Base-by-base conservation (phyloP, 129 eudicot species). In the Chrysanthemum makinoi region DNA sequence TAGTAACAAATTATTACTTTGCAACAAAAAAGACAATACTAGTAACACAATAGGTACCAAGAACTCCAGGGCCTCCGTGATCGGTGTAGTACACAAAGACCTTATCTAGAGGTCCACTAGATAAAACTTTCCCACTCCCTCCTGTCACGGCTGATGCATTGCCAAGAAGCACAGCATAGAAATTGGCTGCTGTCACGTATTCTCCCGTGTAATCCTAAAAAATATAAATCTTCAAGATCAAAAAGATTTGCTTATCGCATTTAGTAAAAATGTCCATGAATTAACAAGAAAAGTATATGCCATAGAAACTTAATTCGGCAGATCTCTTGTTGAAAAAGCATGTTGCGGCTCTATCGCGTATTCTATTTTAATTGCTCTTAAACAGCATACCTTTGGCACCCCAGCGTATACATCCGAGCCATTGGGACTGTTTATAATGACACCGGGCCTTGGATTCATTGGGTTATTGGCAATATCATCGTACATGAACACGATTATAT, bases 21-120 rank as follows among this genome's bases (percentile, higher is more conserved):
- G 10, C 4, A 18, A 5, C 10, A 9, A 59, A n/a, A n/a, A 10
- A 59, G 12, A 39, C 10, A 39, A 6, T 39, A 7, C 46, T 1
- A 1, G 10, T 39, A 39, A 39, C 46, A 39, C 46, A 7, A 5
- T 39, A 17, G 15, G 12, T 74, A 88, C 96, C 96, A 15, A 88
- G 87, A 26, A 83, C 78, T 62, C 96, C 96, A 13, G 96, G 89
- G 46, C 89, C 96, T 5, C 96, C 96, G 77, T 88, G 96, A 71
- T 88, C 91, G 10, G 89, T 68, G 80, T 81, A 88, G 69, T 85
- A 88, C 6, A 88, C 4, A 20, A 88, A 85, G 54, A 88, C 86
- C 66, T 86, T 79, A 70, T 88, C 96, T 48, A 76, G 69, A 13
- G 91, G 85, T 53, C 78, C 78, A 64, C 91, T 88, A 10, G 77